Base-by-base conservation (phyloP, 2,329 filamentous ascomycete genomes). In the Botrytis paeoniae region DNA sequence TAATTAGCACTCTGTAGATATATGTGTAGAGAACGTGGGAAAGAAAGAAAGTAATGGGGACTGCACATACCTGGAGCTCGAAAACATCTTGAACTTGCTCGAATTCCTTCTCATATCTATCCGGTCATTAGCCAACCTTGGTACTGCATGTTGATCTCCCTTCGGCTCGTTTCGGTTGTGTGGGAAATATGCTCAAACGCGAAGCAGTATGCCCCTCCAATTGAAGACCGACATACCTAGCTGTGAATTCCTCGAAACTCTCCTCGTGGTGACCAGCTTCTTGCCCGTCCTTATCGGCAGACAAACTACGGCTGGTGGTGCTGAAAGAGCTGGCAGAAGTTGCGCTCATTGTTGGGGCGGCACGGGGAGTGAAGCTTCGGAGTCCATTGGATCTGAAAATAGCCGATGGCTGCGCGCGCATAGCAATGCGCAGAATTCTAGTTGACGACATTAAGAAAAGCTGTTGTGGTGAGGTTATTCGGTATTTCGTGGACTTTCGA, bases 81-180 rank as follows among this genome's bases (percentile, higher is more conserved):
- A 99, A 99, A 82, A 98, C 95, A 87, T 99, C 96, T 86, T 98
- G 94, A 78, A 99, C 96, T 82, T 86, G 85, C 77, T 99, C 95
- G 83, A 99, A 99, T 87, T 99, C 96, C 90, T 98, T 98, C 90
- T 99, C 96, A 83, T 97, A 99, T 87, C 96, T 99, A 83, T 81
- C 73, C 29, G 48, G 48, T 37, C n/a, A 57, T 80, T 73, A 73
- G 73, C 70, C 75, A 73, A 75, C 39, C 79, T 87, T 81, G 85
- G 83, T 80, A 81, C 82, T 82, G 79, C 79, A 80, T 78, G 76
- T 32, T 68, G 74, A 77, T 74, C 57, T 76, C 45, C 61, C 71
- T 71, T 73, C 48, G 66, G 43, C n/a, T 57, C 61, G 73, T 73
- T 75, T 76, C 73, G 74, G 75, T 73, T 70, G 51, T 75, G 74